Evolutionary conservation across 345 rosid species (phyloP).

Genomic region (Lenwebbia sp.): DNA sequence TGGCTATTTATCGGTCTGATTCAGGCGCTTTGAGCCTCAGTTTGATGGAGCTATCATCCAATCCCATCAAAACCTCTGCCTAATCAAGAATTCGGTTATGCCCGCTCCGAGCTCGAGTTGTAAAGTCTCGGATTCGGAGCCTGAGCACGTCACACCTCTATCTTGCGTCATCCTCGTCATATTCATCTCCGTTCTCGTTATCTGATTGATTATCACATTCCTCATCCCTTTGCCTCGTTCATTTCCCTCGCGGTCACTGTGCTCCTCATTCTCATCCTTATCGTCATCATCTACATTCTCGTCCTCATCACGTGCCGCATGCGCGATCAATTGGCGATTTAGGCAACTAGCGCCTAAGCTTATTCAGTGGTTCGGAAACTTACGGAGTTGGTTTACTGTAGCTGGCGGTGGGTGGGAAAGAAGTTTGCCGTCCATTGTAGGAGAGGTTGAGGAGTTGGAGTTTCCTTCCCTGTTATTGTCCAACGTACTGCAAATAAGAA

Average conservation of each 20-base stretch:
- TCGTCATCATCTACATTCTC: slow-evolving; percentile 25
- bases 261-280: slow-evolving; percentile 6
- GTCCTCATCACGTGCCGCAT: slow-evolving; percentile 38
- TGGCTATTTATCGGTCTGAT: slow-evolving; percentile 38
- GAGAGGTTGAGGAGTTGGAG: too few relatives aligned
- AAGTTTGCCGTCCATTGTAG: too few relatives aligned
- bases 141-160: slow-evolving; percentile 35
- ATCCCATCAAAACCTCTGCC: slow-evolving; percentile 79
- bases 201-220: slow-evolving; percentile 13
- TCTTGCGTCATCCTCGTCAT: slow-evolving; percentile 27
- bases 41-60: slow-evolving; percentile 56
- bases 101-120: slow-evolving; percentile 38
- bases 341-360: too few relatives aligned
- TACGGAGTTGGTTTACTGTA: too few relatives aligned
- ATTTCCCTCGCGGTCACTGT: neutral
- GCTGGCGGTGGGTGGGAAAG: too few relatives aligned
- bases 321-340: neutral
- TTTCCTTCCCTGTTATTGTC: too few relatives aligned
- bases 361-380: too few relatives aligned
- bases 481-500: too few relatives aligned
- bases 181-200: slow-evolving; percentile 13
- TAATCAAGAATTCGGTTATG: slow-evolving; percentile 57
- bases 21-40: slow-evolving; percentile 42
- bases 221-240: slow-evolving; percentile 4
- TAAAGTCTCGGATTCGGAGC: slow-evolving; percentile 30